Evolutionary conservation across 2,329 filamentous ascomycete genomes (phyloP).

Genomic region (Penicillium sclerotigenum): DNA sequence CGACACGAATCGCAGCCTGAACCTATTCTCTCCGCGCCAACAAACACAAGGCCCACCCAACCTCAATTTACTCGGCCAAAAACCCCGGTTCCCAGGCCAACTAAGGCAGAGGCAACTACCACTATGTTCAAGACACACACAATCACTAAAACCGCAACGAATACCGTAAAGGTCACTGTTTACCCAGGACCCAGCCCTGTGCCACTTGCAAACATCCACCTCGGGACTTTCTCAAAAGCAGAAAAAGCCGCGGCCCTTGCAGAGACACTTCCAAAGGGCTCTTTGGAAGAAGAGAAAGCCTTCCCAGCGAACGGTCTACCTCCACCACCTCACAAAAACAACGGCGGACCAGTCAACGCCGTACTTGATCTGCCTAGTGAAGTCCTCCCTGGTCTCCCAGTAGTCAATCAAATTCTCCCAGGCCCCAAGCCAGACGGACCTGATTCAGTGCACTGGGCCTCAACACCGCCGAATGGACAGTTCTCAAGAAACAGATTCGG

Average conservation of each 20-base stretch:
- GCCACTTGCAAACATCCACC: not conserved
- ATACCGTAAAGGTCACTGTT: constrained; percentile 14
- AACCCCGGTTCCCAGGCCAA: not conserved
- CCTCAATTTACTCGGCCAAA: not conserved
- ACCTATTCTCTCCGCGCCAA: not conserved
- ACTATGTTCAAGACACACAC: constrained; percentile 15
- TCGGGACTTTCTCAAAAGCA: not conserved
- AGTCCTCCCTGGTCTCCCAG: constrained; percentile 9
- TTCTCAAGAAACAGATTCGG: constrained; percentile 33
- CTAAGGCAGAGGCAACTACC: constrained; percentile 5
- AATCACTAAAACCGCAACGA: constrained; percentile 1
- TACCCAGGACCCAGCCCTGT: not conserved
- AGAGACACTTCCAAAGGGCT: not conserved
- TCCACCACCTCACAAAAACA: not conserved
- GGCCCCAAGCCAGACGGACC: constrained; percentile 3
- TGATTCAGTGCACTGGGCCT: constrained; percentile 21
- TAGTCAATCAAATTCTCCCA: constrained; percentile 8
- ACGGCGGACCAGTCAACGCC: not conserved
- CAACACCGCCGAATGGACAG: constrained; percentile 16
- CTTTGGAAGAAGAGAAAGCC: constrained; percentile 4
- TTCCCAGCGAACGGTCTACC: not conserved
- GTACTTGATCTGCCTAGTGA: constrained; percentile 9
- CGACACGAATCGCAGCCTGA: not conserved
- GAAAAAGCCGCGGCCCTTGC: not conserved
- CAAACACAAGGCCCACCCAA: not conserved